These are phyloP conservation scores for Neurospora tetraspora DNA, from an alignment of 495 filamentous ascomycete species.

Conservation along the genomic window DNA sequence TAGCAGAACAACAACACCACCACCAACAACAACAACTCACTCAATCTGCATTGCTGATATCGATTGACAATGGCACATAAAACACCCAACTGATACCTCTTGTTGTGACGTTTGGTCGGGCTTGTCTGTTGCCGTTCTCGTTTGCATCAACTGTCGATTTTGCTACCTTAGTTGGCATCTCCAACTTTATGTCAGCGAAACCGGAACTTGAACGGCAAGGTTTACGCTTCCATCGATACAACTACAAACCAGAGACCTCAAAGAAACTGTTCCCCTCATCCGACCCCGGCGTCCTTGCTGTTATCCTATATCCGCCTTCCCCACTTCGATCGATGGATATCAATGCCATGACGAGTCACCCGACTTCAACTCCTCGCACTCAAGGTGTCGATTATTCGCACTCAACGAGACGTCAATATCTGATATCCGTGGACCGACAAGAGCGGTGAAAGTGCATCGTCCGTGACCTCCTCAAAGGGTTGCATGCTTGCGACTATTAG, in stretches of 20 bases:
- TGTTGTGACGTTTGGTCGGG: not conserved
- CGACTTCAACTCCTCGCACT: not conserved
- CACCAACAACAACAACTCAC: not conserved
- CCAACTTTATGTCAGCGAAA: not conserved
- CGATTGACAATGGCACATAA: not conserved
- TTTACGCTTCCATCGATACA: not conserved
- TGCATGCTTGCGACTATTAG: not conserved
- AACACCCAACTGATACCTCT: not conserved
- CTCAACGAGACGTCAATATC: not conserved
- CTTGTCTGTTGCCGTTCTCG: not conserved
- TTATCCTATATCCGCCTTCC: not conserved
- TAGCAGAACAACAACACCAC: not conserved
- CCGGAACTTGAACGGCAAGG: too few relatives aligned
- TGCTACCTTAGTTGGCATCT: not conserved
- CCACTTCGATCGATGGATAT: not conserved
- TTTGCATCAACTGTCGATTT: not conserved
- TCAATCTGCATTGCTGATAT: not conserved
- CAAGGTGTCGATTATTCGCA: too few relatives aligned
- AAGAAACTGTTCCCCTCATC: not conserved
- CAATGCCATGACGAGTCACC: not conserved
- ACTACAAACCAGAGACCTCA: not conserved
- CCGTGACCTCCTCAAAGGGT: not conserved
- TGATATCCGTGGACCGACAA: slow-evolving; percentile 8
- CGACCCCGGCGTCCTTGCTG: not conserved
- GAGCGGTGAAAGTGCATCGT: slow-evolving; percentile 16